Percentiles rank a stretch among this genome's conserved stretches.
Evolutionary conservation across 1,284 basidiomycete species (phyloP).

Genomic region (Termitomyces sp.): DNA sequence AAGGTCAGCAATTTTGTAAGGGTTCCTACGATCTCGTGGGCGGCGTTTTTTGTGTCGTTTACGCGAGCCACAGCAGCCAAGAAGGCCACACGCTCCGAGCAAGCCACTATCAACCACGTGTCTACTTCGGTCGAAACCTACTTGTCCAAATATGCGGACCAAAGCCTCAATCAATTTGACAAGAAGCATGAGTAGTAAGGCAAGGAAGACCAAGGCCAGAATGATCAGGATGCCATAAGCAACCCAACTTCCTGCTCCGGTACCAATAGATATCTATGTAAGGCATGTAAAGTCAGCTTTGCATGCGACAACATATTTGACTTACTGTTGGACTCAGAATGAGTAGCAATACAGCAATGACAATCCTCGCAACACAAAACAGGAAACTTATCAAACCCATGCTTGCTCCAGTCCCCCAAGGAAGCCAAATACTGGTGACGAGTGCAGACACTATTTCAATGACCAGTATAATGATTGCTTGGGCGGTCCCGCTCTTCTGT

Average conservation of each 20-base stretch:
- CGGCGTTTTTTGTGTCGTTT: constrained; percentile 35
- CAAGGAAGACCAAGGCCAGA: constrained; percentile 80
- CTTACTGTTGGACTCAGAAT: constrained; percentile 85
- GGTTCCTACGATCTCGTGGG: constrained; percentile 16
- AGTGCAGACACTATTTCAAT: constrained; percentile 81
- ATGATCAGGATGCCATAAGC: constrained; percentile 89
- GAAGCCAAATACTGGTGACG: constrained; percentile 88
- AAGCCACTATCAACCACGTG: constrained; percentile 81
- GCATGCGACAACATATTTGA: constrained; percentile 14
- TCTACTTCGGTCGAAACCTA: constrained; percentile 82
- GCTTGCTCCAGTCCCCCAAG: constrained; percentile 93
- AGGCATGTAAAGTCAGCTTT: constrained; percentile 4
- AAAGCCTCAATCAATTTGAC: constrained; percentile 83
- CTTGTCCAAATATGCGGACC: constrained; percentile 72
- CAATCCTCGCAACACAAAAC: constrained; percentile 85
- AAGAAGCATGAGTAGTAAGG: constrained; percentile 74
- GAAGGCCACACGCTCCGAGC: constrained; percentile 72
- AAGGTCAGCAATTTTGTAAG: constrained; percentile 18
- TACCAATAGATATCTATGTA: constrained; percentile 71
- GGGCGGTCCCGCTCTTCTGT: constrained; percentile 85
- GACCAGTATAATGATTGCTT: constrained; percentile 85
- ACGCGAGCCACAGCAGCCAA: constrained; percentile 69
- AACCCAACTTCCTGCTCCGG: constrained; percentile 82
- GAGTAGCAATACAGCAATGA: constrained; percentile 84
- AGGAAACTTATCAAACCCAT: constrained; percentile 94